These are phyloP conservation scores for Scedosporium aurantiacum DNA, from an alignment of 2,329 filamentous ascomycete species.

Conservation along the genomic window DNA sequence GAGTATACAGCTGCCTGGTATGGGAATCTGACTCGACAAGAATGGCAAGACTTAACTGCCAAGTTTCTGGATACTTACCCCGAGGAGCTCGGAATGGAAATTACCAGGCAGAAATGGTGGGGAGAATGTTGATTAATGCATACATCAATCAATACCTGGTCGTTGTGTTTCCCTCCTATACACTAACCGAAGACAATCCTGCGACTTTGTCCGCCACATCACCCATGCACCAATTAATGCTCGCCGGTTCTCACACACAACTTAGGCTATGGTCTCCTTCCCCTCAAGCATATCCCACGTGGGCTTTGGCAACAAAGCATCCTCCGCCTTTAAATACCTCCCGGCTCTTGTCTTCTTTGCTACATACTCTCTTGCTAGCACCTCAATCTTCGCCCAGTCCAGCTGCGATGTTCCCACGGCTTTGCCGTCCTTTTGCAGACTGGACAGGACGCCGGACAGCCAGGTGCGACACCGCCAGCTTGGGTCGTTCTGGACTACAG, in stretches of 20 bases:
- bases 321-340: conserved; percentile 10
- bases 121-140: conserved; percentile 15
- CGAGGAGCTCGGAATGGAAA: conserved; percentile 28
- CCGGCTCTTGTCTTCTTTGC: conserved; percentile 18
- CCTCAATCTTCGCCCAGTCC: conserved; percentile 26
- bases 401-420: conserved; percentile 24
- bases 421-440: conserved; percentile 22
- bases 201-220: too few relatives aligned
- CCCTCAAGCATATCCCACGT: conserved; percentile 17
- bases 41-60: conserved; percentile 23
- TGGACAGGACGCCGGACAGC: conserved; percentile 22
- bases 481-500: conserved; percentile 22
- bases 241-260: not conserved
- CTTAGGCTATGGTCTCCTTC: conserved; percentile 15
- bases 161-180: not conserved
- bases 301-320: conserved; percentile 16
- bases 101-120: conserved; percentile 24
- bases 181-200: too few relatives aligned
- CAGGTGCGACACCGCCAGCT: conserved; percentile 29
- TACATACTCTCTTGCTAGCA: conserved; percentile 22
- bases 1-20: conserved; percentile 20
- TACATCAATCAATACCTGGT: not conserved
- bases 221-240: not conserved
- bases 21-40: conserved; percentile 15
- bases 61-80: conserved; percentile 25